Conservation (phyloP, 441 rosid species). For the Erodium moschatum region DNA sequence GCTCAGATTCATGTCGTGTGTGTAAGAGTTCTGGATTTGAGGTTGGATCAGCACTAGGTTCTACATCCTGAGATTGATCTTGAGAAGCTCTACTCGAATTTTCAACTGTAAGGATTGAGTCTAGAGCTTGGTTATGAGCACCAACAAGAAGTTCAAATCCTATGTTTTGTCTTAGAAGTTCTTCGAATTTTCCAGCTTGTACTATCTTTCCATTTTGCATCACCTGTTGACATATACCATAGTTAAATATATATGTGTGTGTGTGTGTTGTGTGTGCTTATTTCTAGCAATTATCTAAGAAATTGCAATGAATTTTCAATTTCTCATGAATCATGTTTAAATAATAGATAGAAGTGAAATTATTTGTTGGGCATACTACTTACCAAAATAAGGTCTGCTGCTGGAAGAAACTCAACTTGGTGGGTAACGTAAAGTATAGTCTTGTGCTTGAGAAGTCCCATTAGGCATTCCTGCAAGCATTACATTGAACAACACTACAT, state of each 20-base stretch:
- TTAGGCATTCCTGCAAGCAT: slow-evolving; percentile 65
- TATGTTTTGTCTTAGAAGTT: slow-evolving; percentile 62
- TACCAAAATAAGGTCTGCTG: slow-evolving; percentile 95
- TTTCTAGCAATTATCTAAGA: background rate
- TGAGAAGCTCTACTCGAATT: slow-evolving; percentile 43
- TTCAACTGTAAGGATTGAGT: slow-evolving; percentile 54
- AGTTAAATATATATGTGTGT: slow-evolving; percentile 7
- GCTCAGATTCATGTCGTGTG: slow-evolving; percentile 42
- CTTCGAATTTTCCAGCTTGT: slow-evolving; percentile 76
- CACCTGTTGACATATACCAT: slow-evolving; percentile 42
- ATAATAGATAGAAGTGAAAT: background rate
- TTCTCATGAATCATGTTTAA: background rate
- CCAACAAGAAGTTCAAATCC: slow-evolving; percentile 90
- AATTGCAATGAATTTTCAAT: background rate
- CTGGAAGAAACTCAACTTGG: slow-evolving; percentile 98
- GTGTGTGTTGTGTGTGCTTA: too few relatives aligned
- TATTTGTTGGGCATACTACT: slow-evolving; percentile 11
- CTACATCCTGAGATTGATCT: slow-evolving; percentile 32
- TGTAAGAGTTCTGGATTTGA: slow-evolving; percentile 31
- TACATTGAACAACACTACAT: background rate
- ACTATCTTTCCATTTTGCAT: slow-evolving; percentile 87
- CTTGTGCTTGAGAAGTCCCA: slow-evolving; percentile 78
- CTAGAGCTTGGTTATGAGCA: slow-evolving; percentile 77
- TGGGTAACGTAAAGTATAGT: slow-evolving; percentile 86
- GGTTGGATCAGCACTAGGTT: slow-evolving; percentile 31